phyloP scores from a whole-genome alignment of 805 yeast genomes.

The Priceomyces fermenticarens region DNA sequence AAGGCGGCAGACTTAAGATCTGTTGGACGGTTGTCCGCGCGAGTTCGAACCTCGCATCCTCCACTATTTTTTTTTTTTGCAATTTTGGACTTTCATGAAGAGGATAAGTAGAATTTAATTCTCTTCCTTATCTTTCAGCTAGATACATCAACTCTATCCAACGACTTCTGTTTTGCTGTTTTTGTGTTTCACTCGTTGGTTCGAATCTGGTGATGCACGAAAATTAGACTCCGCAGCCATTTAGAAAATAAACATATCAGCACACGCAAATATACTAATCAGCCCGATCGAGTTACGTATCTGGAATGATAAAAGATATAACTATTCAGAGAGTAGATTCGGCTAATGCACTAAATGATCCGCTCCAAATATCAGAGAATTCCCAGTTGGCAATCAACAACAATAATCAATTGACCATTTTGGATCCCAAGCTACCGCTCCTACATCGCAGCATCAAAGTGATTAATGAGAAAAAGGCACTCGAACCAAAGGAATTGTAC shows the following conservation, averaged over 20 bases:
- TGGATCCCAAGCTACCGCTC: constrained; percentile 39
- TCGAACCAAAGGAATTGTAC: constrained; percentile 26
- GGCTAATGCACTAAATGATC: constrained; percentile 15
- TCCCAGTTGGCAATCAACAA: constrained; percentile 35
- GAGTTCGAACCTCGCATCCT: constrained; percentile 55
- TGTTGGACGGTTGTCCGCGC: constrained; percentile 49
- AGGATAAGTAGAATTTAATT: too few species aligned
- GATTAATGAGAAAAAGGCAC: constrained; percentile 12
- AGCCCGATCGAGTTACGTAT: neutral
- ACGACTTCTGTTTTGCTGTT: neutral
- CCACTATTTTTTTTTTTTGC: constrained; percentile 30
- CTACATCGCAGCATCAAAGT: constrained; percentile 23
- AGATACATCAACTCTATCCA: neutral
- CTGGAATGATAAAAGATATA: constrained; percentile 11
- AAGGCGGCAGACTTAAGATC: constrained; percentile 53
- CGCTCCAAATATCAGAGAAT: constrained; percentile 35
- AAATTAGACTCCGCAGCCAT: neutral
- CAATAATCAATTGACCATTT: constrained; percentile 27
- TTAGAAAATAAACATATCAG: constrained; percentile 1
- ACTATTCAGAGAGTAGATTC: constrained; percentile 13
- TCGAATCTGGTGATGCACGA: neutral
- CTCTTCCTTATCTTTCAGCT: too few species aligned
- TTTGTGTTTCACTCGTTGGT: neutral
- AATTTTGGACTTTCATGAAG: too few species aligned
- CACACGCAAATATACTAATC: neutral